Conservation (phyloP, 352 stramenopile species). For the Pythium guiyangense region DNA sequence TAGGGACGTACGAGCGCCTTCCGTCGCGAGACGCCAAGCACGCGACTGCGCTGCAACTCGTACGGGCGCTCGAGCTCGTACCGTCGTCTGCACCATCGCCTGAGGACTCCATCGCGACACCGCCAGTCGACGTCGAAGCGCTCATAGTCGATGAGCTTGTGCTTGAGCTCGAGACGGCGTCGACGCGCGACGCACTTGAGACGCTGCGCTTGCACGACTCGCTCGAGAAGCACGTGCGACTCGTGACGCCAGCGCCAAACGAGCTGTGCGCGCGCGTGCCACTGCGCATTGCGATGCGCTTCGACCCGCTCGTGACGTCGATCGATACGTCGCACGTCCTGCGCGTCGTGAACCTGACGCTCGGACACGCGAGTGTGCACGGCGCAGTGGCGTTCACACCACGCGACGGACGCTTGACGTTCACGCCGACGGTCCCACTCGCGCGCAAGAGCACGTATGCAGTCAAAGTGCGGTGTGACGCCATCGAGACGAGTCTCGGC, state of each 20-base stretch:
- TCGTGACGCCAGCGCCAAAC: conserved; percentile 12
- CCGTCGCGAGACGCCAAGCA: conserved; percentile 1
- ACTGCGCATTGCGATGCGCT: conserved; percentile 10
- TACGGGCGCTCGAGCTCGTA: conserved; percentile 6
- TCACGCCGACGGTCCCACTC: conserved; percentile 30
- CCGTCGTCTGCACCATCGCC: background rate
- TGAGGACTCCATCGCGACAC: background rate
- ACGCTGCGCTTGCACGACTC: conserved; percentile 8
- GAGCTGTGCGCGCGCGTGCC: conserved; percentile 9
- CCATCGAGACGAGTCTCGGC: conserved; percentile 22
- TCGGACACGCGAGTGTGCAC: conserved; percentile 14
- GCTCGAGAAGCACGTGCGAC: conserved; percentile 12
- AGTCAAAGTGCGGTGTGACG: conserved; percentile 25
- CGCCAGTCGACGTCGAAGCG: background rate
- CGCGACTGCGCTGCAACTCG: conserved; percentile 2
- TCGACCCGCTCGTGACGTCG: conserved; percentile 19
- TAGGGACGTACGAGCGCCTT: background rate
- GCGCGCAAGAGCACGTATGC: conserved; percentile 26
- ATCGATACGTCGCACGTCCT: conserved; percentile 28
- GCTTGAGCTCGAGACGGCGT: conserved; percentile 2
- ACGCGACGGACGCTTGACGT: conserved; percentile 14
- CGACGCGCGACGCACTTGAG: conserved; percentile 17
- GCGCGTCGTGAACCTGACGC: conserved; percentile 24
- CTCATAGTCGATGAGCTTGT: conserved; percentile 6
- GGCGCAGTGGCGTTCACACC: conserved; percentile 16